Evolutionary conservation across 257 asterid genomes (phyloP), one percentile per base, ranked within the genome.

Genomic region (Rauvolfia tetraphylla): DNA sequence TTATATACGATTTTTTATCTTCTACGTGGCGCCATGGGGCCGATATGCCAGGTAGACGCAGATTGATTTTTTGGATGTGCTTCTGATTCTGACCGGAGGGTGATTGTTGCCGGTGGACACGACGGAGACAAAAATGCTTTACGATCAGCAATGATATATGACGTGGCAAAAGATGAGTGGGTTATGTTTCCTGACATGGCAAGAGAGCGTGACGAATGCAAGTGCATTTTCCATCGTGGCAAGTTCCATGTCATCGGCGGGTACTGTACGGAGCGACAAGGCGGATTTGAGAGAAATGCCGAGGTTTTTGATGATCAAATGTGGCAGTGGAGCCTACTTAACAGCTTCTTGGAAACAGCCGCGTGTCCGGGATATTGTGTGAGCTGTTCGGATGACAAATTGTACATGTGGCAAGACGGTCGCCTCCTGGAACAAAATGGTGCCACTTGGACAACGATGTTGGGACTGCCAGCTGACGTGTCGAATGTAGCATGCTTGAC

Each of bases 41-140:
- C 25, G 69, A 70, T 31, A 77, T 81, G 74, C 85, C 85, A 2
- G 85, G 85, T 25, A 49, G 59, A 44, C 54, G 20, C 0, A 74
- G 79, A 48, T 42, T 68, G 2, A n/a, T 74, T 78, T 12, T 81
- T 77, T n/a, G 85, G 79, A 25, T 81, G 85, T 6, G 81, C 77
- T 1, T 78, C 82, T 29, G 79, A 68, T 74, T 39, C 13, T 0
- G 36, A 78, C 2, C 48, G 44, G 3, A 22, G 20, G 7, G 72
- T 82, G 53, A 33, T 82, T 11, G 61, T 82, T 8, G 85, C 82
- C 14, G 82, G 85, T 5, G 85, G 85, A 22, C 82, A 78, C 15
- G 82, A 78, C 13, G 74, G 29, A 0, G 33, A 62, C 20, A 74
- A 78, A 54, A 73, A 67, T 36, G 78, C 78, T 0, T 13, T 78